Percentiles rank a stretch among this genome's conserved stretches.
Conservation (phyloP, 225 moss, liverwort and hornwort species). For the Antitrichia curtipendula region DNA sequence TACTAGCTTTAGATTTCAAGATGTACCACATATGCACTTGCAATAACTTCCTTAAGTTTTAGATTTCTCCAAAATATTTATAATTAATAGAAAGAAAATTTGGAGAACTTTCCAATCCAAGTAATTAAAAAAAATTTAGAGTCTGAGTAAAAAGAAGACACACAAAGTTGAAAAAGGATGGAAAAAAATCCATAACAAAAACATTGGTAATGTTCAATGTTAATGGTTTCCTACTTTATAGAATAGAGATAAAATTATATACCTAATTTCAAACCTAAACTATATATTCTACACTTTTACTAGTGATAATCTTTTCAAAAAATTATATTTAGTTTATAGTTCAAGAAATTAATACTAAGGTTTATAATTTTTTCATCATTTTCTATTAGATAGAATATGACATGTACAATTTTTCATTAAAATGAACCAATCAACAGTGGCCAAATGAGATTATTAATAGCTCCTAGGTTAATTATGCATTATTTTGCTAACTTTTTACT, state of each 20-base stretch:
- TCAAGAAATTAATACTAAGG: not conserved
- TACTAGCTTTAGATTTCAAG: not conserved
- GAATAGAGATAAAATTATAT: not conserved
- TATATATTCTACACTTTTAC: not conserved
- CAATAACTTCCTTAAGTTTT: not conserved
- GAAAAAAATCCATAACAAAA: fast-evolving
- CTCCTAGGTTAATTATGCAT: not conserved
- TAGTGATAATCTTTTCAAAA: not conserved
- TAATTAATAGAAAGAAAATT: not conserved
- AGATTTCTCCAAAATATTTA: not conserved
- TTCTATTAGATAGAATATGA: not conserved
- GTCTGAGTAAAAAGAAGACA: not conserved
- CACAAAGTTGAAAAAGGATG: not conserved
- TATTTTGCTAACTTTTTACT: not conserved
- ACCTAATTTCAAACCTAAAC: fast-evolving
- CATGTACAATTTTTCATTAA: not conserved
- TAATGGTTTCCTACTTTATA: not conserved
- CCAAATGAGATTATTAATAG: not conserved
- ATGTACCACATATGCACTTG: not conserved
- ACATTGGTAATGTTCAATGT: not conserved
- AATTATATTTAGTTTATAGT: not conserved
- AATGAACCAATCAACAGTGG: not conserved
- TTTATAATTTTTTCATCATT: not conserved
- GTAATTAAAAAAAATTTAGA: not conserved
- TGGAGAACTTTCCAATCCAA: not conserved